These are phyloP conservation scores for Sparassis latifolia DNA, from an alignment of 1,284 basidiomycete species.

Conservation along the genomic window DNA sequence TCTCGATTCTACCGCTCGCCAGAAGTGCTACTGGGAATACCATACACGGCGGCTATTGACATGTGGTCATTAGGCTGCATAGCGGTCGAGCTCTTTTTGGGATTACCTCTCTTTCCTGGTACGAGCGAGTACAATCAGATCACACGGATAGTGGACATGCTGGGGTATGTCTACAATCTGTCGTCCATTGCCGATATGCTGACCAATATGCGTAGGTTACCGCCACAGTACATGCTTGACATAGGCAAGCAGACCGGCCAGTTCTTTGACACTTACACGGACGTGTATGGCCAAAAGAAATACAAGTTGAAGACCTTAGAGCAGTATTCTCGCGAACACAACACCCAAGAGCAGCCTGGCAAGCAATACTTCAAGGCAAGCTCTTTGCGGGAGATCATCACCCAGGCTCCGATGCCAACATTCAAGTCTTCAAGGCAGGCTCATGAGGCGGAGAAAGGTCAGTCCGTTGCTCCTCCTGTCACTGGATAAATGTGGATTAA, in stretches of 20 bases:
- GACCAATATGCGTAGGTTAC: slow-evolving; percentile 45
- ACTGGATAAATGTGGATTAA: slow-evolving; percentile 6
- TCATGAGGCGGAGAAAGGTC: slow-evolving; percentile 91
- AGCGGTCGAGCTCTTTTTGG: slow-evolving; percentile 96
- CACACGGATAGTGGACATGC: slow-evolving; percentile 95
- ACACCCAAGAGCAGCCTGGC: slow-evolving; percentile 92
- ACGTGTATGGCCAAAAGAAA: slow-evolving; percentile 83
- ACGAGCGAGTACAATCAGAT: slow-evolving; percentile 99
- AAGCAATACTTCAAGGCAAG: slow-evolving; percentile 99
- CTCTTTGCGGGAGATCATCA: slow-evolving; percentile 92
- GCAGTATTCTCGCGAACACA: slow-evolving; percentile 93
- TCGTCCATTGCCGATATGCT: background rate
- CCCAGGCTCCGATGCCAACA: slow-evolving; percentile 85
- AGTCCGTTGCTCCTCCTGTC: slow-evolving; percentile 5
- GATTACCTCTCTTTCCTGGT: slow-evolving; percentile 93
- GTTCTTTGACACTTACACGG: slow-evolving; percentile 84
- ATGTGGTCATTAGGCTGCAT: slow-evolving; percentile 97
- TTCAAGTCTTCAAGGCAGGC: slow-evolving; percentile 73
- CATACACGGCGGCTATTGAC: slow-evolving; percentile 92
- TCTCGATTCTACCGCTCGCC: slow-evolving; percentile 98
- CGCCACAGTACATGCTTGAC: slow-evolving; percentile 91
- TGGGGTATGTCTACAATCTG: slow-evolving; percentile 61
- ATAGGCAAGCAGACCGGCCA: slow-evolving; percentile 93
- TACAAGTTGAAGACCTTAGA: slow-evolving; percentile 90
- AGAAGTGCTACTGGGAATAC: slow-evolving; percentile 92